Evolutionary conservation across 352 stramenopile species (phyloP).

Genomic region (Halophytophthora batemanensis): DNA sequence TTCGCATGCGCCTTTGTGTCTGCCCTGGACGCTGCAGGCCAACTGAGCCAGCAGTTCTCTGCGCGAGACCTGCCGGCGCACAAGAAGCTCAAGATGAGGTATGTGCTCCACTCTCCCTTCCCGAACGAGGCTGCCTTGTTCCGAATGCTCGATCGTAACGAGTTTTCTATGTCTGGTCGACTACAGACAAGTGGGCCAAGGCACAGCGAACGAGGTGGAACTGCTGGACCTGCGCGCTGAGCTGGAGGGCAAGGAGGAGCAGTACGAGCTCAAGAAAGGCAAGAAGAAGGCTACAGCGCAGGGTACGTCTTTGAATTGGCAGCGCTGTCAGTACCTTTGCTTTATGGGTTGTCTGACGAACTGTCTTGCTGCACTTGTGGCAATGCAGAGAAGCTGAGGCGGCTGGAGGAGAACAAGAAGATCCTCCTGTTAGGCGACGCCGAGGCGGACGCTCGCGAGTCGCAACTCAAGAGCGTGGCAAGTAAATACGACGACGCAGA

Average conservation of each 20-base stretch:
- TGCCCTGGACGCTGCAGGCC: slow-evolving; percentile 34
- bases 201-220: slow-evolving; percentile 75
- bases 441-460: slow-evolving; percentile 72
- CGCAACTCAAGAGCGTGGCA: slow-evolving; percentile 84
- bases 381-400: slow-evolving; percentile 51
- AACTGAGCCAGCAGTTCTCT: slow-evolving; percentile 78
- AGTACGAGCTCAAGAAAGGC: slow-evolving; percentile 73
- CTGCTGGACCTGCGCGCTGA: slow-evolving; percentile 71
- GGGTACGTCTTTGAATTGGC: slow-evolving; percentile 23
- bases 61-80: slow-evolving; percentile 79
- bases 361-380: neutral
- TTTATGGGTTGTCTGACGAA: too few relatives aligned
- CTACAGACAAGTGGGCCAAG: slow-evolving; percentile 75
- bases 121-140: neutral
- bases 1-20: neutral
- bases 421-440: slow-evolving; percentile 73
- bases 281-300: slow-evolving; percentile 78
- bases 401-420: slow-evolving; percentile 83
- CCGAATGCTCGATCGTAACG: neutral
- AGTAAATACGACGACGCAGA: slow-evolving; percentile 91
- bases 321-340: neutral
- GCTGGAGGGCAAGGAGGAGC: slow-evolving; percentile 66
- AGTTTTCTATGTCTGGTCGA: neutral
- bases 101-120: neutral
- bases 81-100: slow-evolving; percentile 83